Base-by-base conservation (phyloP, 306 rosid genomes). In the Lagenaria siceraria region DNA sequence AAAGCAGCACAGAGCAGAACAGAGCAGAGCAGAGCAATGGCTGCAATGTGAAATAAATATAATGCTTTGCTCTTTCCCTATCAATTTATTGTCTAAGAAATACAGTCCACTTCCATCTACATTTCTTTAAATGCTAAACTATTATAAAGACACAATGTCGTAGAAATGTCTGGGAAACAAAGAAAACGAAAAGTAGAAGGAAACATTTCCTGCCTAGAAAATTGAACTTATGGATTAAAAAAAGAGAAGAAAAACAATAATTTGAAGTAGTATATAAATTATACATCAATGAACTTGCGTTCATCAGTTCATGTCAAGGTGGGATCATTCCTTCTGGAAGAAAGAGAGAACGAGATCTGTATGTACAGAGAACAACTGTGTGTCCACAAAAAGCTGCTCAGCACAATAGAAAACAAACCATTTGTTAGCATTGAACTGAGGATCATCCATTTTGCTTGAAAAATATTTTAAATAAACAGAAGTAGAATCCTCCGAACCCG, bases 331-430 rank as follows among this genome's bases (percentile, higher is more conserved):
- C 91, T 87, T 92, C 85, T 96, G 98, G 90, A 96, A 88, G 89
- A 89, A 90, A 12, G 97, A 96, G 51, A 96, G 99, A 83, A 90
- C 97, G 71, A 92, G 88, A 82, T 96, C 98, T 27, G 99, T 96
- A 78, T 89, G 98, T 78, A 90, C 98, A 49, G 98, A 92, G 77
- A 96, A 96, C 65, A 92, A 87, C 77, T 96, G 99, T 10, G 99
- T 96, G 82, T 96, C 98, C 82, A 92, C 89, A 61, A 92, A 96
- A 81, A 58, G 93, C 99, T 96, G 92, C 84, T 77, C 49, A 24
- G 40, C 83, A 80, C 56, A 49, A 49, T 49, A 29, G 17, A 42
- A 52, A 77, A 49, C 80, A 55, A 40, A 43, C 7, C 29, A 35
- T 22, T 77, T 48, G 62, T 77, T 22, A 78, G 75, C 10, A 24